phyloP scores from a whole-genome alignment of 345 rosid genomes.

The Hibiscus trionum region DNA sequence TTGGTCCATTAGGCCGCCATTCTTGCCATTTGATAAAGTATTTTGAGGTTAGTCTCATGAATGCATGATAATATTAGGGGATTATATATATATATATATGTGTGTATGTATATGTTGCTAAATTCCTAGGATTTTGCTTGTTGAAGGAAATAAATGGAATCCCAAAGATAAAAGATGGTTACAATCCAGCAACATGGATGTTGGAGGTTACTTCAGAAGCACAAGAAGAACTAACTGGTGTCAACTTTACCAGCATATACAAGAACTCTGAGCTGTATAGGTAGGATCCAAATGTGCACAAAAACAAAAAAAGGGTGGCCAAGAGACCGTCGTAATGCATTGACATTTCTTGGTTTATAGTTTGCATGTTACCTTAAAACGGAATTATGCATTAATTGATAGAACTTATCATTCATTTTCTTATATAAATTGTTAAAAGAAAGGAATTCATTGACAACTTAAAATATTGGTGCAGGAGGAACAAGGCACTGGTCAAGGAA shows the following conservation, averaged over 20 bases:
- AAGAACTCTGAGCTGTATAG: slow-evolving; percentile 44
- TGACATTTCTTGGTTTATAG: no score
- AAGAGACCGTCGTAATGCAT: no score
- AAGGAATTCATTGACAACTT: no score
- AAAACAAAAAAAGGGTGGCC: no score
- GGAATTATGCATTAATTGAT: no score
- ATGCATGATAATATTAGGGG: background rate
- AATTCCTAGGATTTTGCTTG: background rate
- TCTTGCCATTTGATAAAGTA: slow-evolving; percentile 42
- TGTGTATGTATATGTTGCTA: no score
- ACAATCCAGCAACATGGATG: slow-evolving; percentile 78
- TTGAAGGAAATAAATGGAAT: slow-evolving; percentile 40
- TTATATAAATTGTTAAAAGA: no score
- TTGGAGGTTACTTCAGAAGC: slow-evolving; percentile 46
- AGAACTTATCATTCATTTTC: no score
- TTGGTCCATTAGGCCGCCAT: slow-evolving; percentile 52
- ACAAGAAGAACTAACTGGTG: slow-evolving; percentile 35
- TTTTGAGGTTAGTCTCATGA: slow-evolving; percentile 39
- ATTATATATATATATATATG: background rate
- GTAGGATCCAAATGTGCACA: slow-evolving; percentile 15
- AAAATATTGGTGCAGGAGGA: slow-evolving; percentile 34
- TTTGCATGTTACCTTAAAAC: no score
- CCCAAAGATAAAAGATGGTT: slow-evolving; percentile 48
- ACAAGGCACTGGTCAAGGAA: slow-evolving; percentile 44
- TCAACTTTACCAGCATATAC: slow-evolving; percentile 36